These are phyloP conservation scores for Helianthus tuberosus DNA, from an alignment of 129 eudicot species.

Conservation along the genomic window DNA sequence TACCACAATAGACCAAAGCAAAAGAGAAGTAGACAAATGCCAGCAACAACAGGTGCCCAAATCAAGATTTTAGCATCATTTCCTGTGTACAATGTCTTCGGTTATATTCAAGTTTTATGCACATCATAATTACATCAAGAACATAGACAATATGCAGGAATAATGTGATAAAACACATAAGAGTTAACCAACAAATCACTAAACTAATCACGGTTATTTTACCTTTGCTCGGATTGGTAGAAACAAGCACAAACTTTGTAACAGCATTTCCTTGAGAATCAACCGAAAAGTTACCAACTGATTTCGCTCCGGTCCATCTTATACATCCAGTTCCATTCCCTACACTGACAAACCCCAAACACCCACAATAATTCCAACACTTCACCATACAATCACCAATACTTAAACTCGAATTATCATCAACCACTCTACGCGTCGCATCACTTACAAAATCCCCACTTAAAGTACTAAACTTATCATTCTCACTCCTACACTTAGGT, in stretches of 20 bases:
- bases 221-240: constrained; percentile 9
- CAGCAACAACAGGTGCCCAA: constrained; percentile 20
- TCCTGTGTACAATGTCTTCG: constrained; percentile 7
- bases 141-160: not conserved
- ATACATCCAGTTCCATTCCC: constrained; percentile 37
- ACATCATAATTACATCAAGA: not conserved
- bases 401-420: constrained; percentile 29
- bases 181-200: not conserved
- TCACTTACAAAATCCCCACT: constrained; percentile 23
- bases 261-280: constrained; percentile 28
- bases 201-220: not conserved
- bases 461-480: not conserved
- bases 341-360: constrained; percentile 36
- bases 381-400: constrained; percentile 49
- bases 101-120: not conserved
- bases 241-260: constrained; percentile 32
- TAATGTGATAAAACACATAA: too few relatives aligned
- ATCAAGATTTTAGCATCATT: constrained; percentile 27
- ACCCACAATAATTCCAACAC: constrained; percentile 58
- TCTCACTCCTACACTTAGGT: constrained; percentile 26
- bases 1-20: constrained; percentile 21
- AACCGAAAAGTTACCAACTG: constrained; percentile 7
- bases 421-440: not conserved
- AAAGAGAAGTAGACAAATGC: constrained; percentile 9
- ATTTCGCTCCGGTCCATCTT: constrained; percentile 26